A percentile compares a stretch with the other conserved stretches of the same genome.
Evolutionary conservation across 371 early-diverging fungal genomes (phyloP).

Genomic region (Mucor plumbeus): DNA sequence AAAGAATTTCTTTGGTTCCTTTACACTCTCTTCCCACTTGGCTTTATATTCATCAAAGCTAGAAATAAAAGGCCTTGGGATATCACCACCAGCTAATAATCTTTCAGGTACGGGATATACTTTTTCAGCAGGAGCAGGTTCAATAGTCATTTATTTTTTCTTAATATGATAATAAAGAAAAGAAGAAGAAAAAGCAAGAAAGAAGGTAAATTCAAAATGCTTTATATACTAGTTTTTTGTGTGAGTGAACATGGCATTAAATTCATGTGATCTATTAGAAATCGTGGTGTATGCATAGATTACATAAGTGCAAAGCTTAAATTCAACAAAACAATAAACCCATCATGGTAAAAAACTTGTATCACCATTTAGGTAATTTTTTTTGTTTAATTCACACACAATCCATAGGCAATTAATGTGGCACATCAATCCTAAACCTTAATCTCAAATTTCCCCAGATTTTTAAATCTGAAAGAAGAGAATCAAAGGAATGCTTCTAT

Average conservation of each 20-base stretch:
- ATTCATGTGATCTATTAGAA: constrained; percentile 3
- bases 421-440: constrained; percentile 12
- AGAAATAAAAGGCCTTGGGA: constrained; percentile 71
- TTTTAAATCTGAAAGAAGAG: constrained; percentile 3
- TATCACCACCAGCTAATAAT: constrained; percentile 49
- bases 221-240: not conserved
- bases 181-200: constrained; percentile 12
- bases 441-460: not conserved
- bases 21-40: constrained; percentile 74
- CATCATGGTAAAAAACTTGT: not conserved
- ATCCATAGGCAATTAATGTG: not conserved
- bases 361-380: not conserved
- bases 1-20: constrained; percentile 79
- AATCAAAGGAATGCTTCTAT: constrained; percentile 2
- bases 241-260: not conserved
- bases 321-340: not conserved
- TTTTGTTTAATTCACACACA: constrained; percentile 8
- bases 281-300: not conserved
- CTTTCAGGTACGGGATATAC: constrained; percentile 50
- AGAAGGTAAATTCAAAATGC: not conserved
- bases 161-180: not conserved
- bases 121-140: constrained; percentile 16
- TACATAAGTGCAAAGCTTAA: constrained; percentile 4
- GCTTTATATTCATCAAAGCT: constrained; percentile 76
- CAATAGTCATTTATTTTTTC: constrained; percentile 25